Percentiles rank a stretch among this genome's conserved stretches.
Conservation (phyloP, 2,329 filamentous ascomycete species). For the Zasmidium angulare region DNA sequence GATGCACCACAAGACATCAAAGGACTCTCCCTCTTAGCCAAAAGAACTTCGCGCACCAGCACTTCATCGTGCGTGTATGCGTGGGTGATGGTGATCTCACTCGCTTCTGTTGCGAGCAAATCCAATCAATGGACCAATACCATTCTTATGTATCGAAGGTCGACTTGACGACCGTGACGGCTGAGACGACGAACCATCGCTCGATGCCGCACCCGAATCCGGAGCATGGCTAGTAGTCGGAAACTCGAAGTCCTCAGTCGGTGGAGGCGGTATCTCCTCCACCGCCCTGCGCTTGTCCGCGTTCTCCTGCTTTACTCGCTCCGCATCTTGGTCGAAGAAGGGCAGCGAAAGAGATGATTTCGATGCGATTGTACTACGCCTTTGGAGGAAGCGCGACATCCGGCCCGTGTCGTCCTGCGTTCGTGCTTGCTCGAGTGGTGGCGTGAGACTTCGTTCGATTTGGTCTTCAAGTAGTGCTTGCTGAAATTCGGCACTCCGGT, state of each 20-base stretch:
- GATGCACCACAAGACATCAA: too few species aligned
- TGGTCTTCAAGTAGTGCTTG: constrained; percentile 19
- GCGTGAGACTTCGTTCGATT: constrained; percentile 10
- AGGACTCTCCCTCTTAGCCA: too few species aligned
- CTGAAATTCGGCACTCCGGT: constrained; percentile 21
- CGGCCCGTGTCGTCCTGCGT: constrained; percentile 4
- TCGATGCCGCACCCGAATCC: neutral
- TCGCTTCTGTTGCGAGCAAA: neutral
- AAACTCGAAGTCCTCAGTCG: neutral
- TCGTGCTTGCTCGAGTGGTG: neutral
- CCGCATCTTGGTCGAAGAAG: constrained; percentile 13
- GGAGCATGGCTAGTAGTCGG: neutral
- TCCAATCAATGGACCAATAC: neutral
- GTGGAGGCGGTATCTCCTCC: neutral
- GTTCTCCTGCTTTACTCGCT: neutral
- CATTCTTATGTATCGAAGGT: neutral
- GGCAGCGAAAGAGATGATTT: constrained; percentile 10
- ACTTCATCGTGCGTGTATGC: too few species aligned
- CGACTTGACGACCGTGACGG: neutral
- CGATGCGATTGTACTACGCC: constrained; percentile 10
- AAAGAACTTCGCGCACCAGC: neutral
- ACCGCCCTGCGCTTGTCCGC: neutral
- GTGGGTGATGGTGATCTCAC: neutral
- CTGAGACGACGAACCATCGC: neutral
- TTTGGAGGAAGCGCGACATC: constrained; percentile 6